Evolutionary conservation across 495 filamentous ascomycete species (phyloP), one percentile per base, ranked within the genome.

Genomic region (Penicillium diatomitis): DNA sequence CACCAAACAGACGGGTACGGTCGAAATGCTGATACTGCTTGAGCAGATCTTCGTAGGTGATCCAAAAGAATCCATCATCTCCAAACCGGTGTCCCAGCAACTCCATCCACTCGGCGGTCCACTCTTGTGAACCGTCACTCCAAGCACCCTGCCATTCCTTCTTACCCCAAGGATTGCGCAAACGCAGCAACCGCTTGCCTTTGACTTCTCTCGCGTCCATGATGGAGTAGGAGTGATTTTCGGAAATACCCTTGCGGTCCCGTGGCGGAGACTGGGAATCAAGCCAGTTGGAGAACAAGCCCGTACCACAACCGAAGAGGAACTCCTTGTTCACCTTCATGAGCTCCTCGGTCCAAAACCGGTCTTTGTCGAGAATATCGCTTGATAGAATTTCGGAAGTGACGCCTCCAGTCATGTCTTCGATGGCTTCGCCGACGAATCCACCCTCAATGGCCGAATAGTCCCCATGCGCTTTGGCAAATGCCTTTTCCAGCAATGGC

Each of bases 381-480:
- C 79, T 81, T 0, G 88, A 81, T 34, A 87, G 80, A 5, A 96
- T 63, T 57, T 89, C 84, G 0, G 83, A 85, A 0, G 90, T 94
- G 8, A 96, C 88, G 4, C 91, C 91, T 7, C 91, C 91, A 3
- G 90, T 96, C 12, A 96, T 71, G 64, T 97, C 91, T 65, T 97
- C 91, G 41, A 96, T 83, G 2, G 84, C 91, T 61, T 97, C 91
- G 10, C 82, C 88, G 12, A 85, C 85, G 61, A 82, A 90, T 2
- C 90, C 90, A 12, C 89, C 88, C 51, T 91, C 84, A 41, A 96
- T 89, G 1, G 88, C 76, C 8, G 79, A 75, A 57, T 85, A 95
- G 61, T 92, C 87, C 3, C 88, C 89, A 56, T 97, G 91, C 8
- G 89, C 90, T 64, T 97, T 97, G 40, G 91, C 91, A 66, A 92